Percentiles rank a stretch among this genome's conserved stretches.
Evolutionary conservation across 495 filamentous ascomycete species (phyloP).

Genomic region (Penicillium antarcticum): DNA sequence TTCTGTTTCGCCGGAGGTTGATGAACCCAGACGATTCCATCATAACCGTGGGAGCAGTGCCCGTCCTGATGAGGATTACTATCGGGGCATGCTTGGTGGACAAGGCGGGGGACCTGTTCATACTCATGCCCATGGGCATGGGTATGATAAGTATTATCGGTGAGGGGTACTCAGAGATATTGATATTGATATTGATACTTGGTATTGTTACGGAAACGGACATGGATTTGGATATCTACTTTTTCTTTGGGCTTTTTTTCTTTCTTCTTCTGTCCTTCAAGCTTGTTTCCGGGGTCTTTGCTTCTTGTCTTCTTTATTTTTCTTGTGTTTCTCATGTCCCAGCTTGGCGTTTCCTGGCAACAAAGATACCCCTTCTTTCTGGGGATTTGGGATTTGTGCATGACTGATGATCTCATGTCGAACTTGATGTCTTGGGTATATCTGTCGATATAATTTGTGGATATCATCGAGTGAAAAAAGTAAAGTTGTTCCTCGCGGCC

Average conservation of each 20-base stretch:
- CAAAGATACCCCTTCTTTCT: conserved; percentile 23
- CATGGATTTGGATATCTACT: conserved; percentile 1
- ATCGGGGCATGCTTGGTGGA: conserved; percentile 36
- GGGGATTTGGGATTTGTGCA: conserved; percentile 3
- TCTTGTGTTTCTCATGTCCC: conserved; percentile 2
- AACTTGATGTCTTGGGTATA: neutral
- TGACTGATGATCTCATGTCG: conserved; percentile 18
- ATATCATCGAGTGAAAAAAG: neutral
- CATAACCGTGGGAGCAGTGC: conserved; percentile 27
- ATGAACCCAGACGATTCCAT: conserved; percentile 28
- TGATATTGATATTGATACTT: no score
- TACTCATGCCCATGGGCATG: conserved; percentile 7
- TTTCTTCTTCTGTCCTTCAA: conserved; percentile 2
- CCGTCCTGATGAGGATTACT: conserved; percentile 36
- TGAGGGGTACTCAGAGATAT: conserved; percentile 1
- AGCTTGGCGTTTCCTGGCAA: conserved; percentile 20
- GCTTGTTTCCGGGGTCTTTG: neutral
- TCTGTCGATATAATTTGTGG: neutral
- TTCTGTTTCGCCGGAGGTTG: conserved; percentile 22
- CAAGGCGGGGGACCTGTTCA: conserved; percentile 30
- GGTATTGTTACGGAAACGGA: no score
- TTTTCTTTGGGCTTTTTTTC: conserved; percentile 2
- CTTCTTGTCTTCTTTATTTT: conserved; percentile 4
- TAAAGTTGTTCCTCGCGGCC: neutral
- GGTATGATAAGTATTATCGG: conserved; percentile 33